Evolutionary conservation across 306 rosid species (phyloP).

Genomic region (Acacia melanoxylon): DNA sequence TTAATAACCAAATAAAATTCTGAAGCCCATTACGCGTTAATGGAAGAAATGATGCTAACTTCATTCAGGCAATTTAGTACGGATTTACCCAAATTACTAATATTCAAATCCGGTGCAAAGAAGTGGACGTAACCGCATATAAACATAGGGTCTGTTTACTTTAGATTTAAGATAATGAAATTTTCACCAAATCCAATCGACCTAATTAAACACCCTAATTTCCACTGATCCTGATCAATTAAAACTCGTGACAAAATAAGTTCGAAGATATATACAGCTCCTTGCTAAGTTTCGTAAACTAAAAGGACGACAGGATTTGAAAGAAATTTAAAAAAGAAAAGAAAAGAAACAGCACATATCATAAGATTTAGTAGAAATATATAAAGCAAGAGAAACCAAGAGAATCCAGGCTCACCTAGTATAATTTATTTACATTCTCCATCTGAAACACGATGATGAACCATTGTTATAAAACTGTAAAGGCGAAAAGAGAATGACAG

Average conservation of each 20-base stretch:
- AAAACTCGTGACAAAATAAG: conserved; percentile 1
- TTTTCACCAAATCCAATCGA: conserved; percentile 11
- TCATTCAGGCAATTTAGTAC: conserved; percentile 4
- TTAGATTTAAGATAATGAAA: conserved; percentile 19
- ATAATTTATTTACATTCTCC: conserved; percentile 30
- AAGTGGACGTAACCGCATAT: conserved; percentile 7
- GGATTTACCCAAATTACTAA: conserved; percentile 20
- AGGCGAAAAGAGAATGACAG: neutral
- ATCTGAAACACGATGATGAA: neutral
- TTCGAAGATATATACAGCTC: neutral
- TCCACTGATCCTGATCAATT: conserved; percentile 24
- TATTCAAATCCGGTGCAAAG: conserved; percentile 27
- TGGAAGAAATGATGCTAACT: conserved; percentile 24
- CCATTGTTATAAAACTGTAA: too few species aligned
- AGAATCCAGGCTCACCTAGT: conserved; percentile 46
- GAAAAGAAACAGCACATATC: neutral
- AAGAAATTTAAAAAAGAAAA: neutral
- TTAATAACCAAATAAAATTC: neutral
- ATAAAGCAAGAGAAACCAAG: conserved; percentile 28
- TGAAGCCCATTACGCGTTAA: conserved; percentile 14
- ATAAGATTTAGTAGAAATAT: conserved; percentile 15
- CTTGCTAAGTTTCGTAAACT: too few species aligned
- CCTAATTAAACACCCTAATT: conserved; percentile 14
- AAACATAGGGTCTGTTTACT: conserved; percentile 10
- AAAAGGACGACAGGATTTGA: conserved; percentile 6